These are phyloP conservation scores for Yarrowia osloensis DNA, from an alignment of 805 yeast genomes.

Conservation along the genomic window DNA sequence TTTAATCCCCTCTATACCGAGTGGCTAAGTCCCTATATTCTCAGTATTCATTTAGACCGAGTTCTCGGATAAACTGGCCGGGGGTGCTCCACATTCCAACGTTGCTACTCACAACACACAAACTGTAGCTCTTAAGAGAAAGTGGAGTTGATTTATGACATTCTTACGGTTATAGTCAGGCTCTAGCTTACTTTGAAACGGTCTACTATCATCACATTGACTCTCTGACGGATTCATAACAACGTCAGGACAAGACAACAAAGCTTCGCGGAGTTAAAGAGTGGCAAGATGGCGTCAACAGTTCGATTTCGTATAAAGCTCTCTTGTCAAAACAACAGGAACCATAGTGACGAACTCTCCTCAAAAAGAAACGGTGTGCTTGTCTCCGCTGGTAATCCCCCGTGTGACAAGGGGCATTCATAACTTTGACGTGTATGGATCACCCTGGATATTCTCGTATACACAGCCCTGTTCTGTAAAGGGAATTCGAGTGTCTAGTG, in stretches of 20 bases:
- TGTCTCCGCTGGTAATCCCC: neutral
- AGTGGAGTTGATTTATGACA: neutral
- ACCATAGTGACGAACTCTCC: neutral
- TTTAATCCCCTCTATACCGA: too few species aligned
- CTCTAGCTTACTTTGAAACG: neutral
- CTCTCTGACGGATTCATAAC: too few species aligned
- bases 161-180: neutral
- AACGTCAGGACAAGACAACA: neutral
- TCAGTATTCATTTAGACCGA: neutral
- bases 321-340: neutral
- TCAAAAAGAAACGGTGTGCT: neutral
- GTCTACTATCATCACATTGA: too few species aligned
- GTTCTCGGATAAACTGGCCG: neutral
- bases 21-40: neutral
- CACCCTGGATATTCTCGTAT: too few species aligned
- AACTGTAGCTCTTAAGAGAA: neutral
- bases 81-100: neutral
- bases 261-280: neutral
- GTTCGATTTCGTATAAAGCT: neutral
- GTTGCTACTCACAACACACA: neutral
- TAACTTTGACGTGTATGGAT: too few species aligned
- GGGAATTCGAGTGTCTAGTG: too few species aligned
- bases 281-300: neutral
- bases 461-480: too few species aligned
- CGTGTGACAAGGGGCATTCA: too few species aligned